A percentile compares a stretch with the other conserved stretches of the same genome.
Conservation (phyloP, 2,329 filamentous ascomycete species). For the Eutypella sp. region DNA sequence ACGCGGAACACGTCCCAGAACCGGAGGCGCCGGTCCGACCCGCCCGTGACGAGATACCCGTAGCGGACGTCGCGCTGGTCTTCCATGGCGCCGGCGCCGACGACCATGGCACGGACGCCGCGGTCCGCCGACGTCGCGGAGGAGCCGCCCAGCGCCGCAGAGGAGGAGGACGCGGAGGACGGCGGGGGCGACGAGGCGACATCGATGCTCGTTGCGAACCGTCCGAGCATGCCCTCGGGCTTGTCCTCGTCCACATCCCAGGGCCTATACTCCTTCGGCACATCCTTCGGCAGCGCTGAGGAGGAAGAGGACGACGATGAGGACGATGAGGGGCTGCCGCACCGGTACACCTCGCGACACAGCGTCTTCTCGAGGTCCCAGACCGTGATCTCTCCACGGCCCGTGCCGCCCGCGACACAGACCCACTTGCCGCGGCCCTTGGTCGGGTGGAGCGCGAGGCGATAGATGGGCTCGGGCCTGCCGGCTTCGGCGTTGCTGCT, state of each 20-base stretch:
- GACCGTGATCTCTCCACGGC: constrained; percentile 81
- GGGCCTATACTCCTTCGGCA: constrained; percentile 66
- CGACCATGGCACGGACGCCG: constrained; percentile 70
- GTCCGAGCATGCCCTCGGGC: constrained; percentile 77
- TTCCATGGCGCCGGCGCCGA: constrained; percentile 65
- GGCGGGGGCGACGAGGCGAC: constrained; percentile 40
- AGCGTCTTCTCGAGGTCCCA: constrained; percentile 92
- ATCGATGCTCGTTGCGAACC: constrained; percentile 74
- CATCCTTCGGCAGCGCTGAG: constrained; percentile 51
- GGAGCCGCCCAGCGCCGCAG: constrained; percentile 31
- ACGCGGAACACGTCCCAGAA: constrained; percentile 86
- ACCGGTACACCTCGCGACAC: constrained; percentile 82
- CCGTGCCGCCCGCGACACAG: constrained; percentile 83
- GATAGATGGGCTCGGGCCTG: constrained; percentile 56
- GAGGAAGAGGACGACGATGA: background rate
- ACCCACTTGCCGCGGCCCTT: constrained; percentile 79
- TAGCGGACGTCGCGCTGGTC: constrained; percentile 69
- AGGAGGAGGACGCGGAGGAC: constrained; percentile 32
- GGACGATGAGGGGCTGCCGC: background rate
- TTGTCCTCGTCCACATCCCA: constrained; percentile 89
- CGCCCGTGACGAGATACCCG: constrained; percentile 81
- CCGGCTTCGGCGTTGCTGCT: too few relatives aligned
- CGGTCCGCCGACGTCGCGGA: constrained; percentile 48
- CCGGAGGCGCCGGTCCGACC: constrained; percentile 82
- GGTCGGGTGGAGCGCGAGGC: constrained; percentile 71